Conservation (phyloP, 345 rosid species). For the rapeseed (Brassica napus) region Da-Ae NC_063447.1:14329501-14330000, state of each 20-base stretch:
- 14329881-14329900: neutral
- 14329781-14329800: neutral
- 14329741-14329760: neutral
- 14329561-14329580: no score
- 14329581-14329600: no score
- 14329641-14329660: neutral
- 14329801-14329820: neutral
- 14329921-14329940: constrained; percentile 15
- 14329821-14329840: neutral
- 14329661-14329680: neutral
- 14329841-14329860: neutral
- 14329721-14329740: neutral
- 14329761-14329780: neutral
- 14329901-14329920: constrained; percentile 5
- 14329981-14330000: constrained; percentile 4
- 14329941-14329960: neutral
- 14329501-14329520: no score
- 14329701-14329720: neutral
- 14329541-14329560: no score
- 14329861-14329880: constrained; percentile 32
- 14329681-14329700: neutral
- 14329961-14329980: constrained; percentile 2
- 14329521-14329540: no score
- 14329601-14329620: no score
- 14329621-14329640: no score